Evolutionary conservation across 148 eudicot species (phyloP), one percentile per base, ranked within the genome.

Genomic region (Limonium bicolor): DNA sequence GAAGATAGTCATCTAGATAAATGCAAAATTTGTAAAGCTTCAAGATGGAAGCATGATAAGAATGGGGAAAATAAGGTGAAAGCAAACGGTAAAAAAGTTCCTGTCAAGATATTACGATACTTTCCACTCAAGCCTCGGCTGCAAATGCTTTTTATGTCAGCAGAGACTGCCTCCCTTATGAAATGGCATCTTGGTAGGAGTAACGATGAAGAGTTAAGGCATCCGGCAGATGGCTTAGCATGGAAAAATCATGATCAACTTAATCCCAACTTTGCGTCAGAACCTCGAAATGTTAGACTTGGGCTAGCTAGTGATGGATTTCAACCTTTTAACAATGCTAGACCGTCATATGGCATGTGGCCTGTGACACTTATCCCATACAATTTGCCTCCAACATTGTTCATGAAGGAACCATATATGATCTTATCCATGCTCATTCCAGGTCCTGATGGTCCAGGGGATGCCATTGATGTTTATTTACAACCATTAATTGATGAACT

Each of bases 401-500:
- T 25, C n/a, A 57, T 48, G 54, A 39, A 36, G 39, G 15, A 20
- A 19, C 9, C 16, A 4, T 46, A 24, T 8, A 16, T 39, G 17
- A 39, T 66, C n/a, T 24, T 24, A 59, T 53, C 55, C 10, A 20
- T 55, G 21, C 20, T 60, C 13, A 51, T 66, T 5, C 66, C 58
- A 1, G 45, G 58, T 4, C 72, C 59, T 20, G 5, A 36, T 18
- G 25, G 26, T 24, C 66, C 58, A 1, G 54, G 45, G 2, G 18
- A 55, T 27, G 29, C 49, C n/a, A 51, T 67, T 11, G 63, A 61
- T 46, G 43, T 67, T 4, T 56, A 36, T 14, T 18, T 61, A 19
- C 41, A 42, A 4, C 55, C 67, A 0, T 16, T 67, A 6, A 36
- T 57, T 7, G 56, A 60, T 10, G 62, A 61, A 46, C 28, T 67